Conservation (phyloP, 2,329 filamentous ascomycete genomes). For the Tricladium varicosporioides region DNA sequence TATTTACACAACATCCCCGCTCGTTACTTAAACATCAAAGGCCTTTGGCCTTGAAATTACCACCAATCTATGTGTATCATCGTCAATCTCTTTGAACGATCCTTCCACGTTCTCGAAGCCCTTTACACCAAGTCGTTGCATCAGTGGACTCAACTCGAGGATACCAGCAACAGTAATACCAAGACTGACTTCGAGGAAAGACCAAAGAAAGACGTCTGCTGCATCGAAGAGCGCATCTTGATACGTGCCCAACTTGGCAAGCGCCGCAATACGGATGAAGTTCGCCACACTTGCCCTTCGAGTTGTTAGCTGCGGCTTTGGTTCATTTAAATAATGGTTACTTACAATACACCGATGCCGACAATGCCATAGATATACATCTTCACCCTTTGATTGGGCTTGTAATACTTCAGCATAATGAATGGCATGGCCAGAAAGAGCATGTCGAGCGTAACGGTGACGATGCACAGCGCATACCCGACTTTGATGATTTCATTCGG, state of each 20-base stretch:
- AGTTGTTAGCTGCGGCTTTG: conserved; percentile 8
- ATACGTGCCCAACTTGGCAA: conserved; percentile 18
- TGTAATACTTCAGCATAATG: conserved; percentile 64
- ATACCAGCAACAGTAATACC: conserved; percentile 23
- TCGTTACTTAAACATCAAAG: too few species aligned
- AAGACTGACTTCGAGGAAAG: conserved; percentile 23
- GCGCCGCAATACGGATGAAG: conserved; percentile 22
- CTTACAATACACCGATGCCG: conserved; percentile 20
- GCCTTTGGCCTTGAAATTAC: not conserved
- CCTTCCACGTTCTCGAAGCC: conserved; percentile 17
- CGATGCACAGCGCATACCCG: conserved; percentile 21
- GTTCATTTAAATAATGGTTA: not conserved
- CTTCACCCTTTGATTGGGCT: conserved; percentile 12
- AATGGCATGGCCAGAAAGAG: conserved; percentile 79
- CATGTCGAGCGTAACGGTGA: conserved; percentile 22
- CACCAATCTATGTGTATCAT: not conserved
- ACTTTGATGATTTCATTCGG: conserved; percentile 14
- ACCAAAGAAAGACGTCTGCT: conserved; percentile 25
- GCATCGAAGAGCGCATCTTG: conserved; percentile 24
- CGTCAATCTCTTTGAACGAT: not conserved
- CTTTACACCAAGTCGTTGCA: conserved; percentile 14
- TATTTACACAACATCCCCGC: too few species aligned
- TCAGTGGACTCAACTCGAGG: conserved; percentile 21
- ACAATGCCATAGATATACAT: conserved; percentile 22
- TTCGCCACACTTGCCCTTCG: conserved; percentile 24